A percentile compares a stretch with the other conserved stretches of the same genome.
These are phyloP conservation scores for Austroboletus festivus DNA, from an alignment of 768 basidiomycete genomes.

Conservation along the genomic window DNA sequence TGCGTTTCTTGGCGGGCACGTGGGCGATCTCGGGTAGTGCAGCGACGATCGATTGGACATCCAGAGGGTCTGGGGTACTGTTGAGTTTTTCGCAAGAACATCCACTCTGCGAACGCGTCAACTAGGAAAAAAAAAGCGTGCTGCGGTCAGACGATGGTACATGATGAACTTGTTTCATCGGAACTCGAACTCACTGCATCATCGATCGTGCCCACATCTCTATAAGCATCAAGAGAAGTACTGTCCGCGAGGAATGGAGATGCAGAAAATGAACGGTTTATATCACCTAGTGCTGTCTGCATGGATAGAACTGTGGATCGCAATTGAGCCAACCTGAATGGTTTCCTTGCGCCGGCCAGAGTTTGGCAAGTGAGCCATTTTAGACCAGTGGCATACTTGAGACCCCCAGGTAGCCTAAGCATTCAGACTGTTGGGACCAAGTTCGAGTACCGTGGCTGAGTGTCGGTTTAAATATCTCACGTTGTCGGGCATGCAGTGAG, in stretches of 20 bases:
- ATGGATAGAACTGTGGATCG: background rate
- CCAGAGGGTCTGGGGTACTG: conserved; percentile 11
- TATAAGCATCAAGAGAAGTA: background rate
- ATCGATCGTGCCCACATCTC: conserved; percentile 14
- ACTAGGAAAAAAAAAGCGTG: conserved; percentile 10
- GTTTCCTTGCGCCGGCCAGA: background rate
- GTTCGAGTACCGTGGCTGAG: background rate
- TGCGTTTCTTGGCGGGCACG: conserved; percentile 31
- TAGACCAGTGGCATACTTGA: background rate
- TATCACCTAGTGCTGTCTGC: background rate
- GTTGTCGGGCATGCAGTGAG: too few species aligned
- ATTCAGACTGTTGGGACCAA: conserved; percentile 3
- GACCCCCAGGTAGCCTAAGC: conserved; percentile 1
- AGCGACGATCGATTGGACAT: conserved; percentile 10
- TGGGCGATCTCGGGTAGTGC: conserved; percentile 25
- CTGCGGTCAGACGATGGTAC: too few species aligned
- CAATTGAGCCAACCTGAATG: background rate
- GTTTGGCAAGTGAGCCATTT: background rate
- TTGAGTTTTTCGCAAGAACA: background rate
- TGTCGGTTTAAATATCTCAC: too few species aligned
- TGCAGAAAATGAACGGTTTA: conserved; percentile 1
- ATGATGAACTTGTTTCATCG: background rate
- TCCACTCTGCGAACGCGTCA: conserved; percentile 22
- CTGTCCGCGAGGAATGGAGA: background rate
- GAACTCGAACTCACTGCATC: conserved; percentile 16